Percentiles rank a stretch among this genome's conserved stretches.
Evolutionary conservation across 192 early-diverging fungal species (phyloP).

Genomic region (Coemansia sp.): DNA sequence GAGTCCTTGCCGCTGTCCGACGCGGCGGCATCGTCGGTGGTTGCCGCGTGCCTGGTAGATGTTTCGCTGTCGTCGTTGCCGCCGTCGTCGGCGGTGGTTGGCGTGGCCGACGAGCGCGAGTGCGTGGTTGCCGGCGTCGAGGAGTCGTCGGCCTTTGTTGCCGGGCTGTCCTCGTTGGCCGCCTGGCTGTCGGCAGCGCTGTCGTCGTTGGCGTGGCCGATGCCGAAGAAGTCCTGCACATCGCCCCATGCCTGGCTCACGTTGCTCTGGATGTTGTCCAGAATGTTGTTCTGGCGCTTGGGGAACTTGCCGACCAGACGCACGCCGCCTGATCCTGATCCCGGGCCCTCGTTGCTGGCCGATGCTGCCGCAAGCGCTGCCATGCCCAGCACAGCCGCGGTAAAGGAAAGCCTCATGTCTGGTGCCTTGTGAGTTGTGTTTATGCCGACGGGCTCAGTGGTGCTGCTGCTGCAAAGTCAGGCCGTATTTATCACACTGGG

Average conservation of each 20-base stretch:
- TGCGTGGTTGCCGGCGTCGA: background rate
- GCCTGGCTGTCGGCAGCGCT: background rate
- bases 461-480: too few relatives aligned
- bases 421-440: background rate
- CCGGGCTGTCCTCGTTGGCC: background rate
- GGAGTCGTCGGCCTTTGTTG: background rate
- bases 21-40: background rate
- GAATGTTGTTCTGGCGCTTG: constrained; percentile 10
- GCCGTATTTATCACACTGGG: too few relatives aligned
- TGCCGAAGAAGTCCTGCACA: constrained; percentile 1
- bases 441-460: too few relatives aligned
- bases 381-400: background rate
- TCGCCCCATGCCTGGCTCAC: constrained; percentile 1
- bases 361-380: constrained; percentile 6
- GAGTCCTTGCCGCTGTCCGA: background rate
- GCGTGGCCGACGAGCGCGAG: background rate
- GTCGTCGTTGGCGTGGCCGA: constrained; percentile 1
- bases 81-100: background rate
- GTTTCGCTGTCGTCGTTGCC: constrained; percentile 1
- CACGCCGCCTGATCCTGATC: background rate
- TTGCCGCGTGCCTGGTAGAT: background rate
- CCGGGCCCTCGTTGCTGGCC: background rate
- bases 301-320: constrained; percentile 6
- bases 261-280: background rate
- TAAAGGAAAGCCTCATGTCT: background rate